phyloP scores from a whole-genome alignment of 2,329 filamentous ascomycete species.

The Fusarium hostae region DNA sequence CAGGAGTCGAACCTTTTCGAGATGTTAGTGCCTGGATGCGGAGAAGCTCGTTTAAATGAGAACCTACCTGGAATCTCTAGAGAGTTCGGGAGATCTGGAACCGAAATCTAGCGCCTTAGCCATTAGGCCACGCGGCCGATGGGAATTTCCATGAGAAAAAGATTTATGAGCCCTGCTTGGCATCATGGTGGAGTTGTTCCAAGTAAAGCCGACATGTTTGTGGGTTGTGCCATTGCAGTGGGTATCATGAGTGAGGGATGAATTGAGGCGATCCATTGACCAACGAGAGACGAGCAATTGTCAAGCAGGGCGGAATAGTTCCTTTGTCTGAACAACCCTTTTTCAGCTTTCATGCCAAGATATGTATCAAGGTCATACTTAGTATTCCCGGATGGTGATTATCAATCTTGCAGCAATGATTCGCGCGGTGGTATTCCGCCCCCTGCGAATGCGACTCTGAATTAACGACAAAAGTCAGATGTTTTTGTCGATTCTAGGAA shows the following conservation, averaged over 20 bases:
- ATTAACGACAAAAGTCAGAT: not conserved
- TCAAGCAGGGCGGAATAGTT: constrained; percentile 13
- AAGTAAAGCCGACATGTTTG: not conserved
- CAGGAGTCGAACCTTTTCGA: constrained; percentile 39
- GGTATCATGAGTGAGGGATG: constrained; percentile 6
- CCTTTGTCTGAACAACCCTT: not conserved
- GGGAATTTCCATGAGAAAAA: not conserved
- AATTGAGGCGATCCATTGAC: not conserved
- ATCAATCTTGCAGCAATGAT: constrained; percentile 35
- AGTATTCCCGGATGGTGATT: constrained; percentile 25
- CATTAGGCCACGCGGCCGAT: constrained; percentile 42
- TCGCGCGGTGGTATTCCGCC: constrained; percentile 11
- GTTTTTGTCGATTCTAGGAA: not conserved
- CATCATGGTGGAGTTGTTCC: constrained; percentile 6
- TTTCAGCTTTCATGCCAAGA: constrained; percentile 1
- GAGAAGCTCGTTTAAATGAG: not conserved
- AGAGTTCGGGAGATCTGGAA: constrained; percentile 16
- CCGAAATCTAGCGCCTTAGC: constrained; percentile 42
- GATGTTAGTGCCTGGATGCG: constrained; percentile 3
- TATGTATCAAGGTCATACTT: not conserved
- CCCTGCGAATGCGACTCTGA: not conserved
- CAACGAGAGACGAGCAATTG: constrained; percentile 6
- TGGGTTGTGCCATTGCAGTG: not conserved
- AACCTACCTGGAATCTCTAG: constrained; percentile 41
- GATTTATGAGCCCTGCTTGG: constrained; percentile 4